phyloP scores from a whole-genome alignment of 305 asterid species.

The Euphrasia arctica region DNA sequence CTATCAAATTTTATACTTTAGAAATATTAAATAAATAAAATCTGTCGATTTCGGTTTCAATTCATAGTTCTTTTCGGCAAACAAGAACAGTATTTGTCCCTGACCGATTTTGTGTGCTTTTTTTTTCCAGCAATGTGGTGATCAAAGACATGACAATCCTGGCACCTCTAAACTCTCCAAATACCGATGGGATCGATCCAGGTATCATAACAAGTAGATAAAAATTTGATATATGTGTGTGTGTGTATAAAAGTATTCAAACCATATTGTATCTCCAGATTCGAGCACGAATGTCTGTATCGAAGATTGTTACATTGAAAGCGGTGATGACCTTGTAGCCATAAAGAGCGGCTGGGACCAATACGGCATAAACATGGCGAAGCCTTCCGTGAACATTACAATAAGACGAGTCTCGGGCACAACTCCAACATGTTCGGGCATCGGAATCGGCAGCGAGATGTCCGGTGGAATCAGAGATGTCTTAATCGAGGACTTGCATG shows the following conservation, averaged over 20 bases:
- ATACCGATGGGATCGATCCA: slow-evolving; percentile 96
- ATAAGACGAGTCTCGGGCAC: slow-evolving; percentile 87
- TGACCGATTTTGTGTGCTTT: no score
- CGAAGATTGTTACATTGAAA: slow-evolving; percentile 94
- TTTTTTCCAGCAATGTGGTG: slow-evolving; percentile 63
- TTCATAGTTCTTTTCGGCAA: no score
- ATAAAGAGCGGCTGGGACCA: slow-evolving; percentile 99
- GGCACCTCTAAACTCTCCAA: slow-evolving; percentile 95
- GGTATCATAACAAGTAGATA: slow-evolving; percentile 36
- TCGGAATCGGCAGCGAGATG: slow-evolving; percentile 97
- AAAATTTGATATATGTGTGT: no score
- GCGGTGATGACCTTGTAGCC: slow-evolving; percentile 93
- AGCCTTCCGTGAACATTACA: slow-evolving; percentile 72
- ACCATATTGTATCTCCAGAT: slow-evolving; percentile 40
- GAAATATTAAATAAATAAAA: no score
- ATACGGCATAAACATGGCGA: slow-evolving; percentile 62
- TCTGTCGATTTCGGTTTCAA: no score
- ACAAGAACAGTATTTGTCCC: no score
- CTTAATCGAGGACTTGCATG: slow-evolving; percentile 56
- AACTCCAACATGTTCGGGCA: slow-evolving; percentile 91
- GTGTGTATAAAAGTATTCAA: neutral
- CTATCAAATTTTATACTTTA: no score
- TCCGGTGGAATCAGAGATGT: slow-evolving; percentile 80
- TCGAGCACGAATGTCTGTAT: slow-evolving; percentile 78
- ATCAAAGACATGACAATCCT: slow-evolving; percentile 82